phyloP scores from a whole-genome alignment of 2,329 filamentous ascomycete species.

The Xylaria sp. region DNA sequence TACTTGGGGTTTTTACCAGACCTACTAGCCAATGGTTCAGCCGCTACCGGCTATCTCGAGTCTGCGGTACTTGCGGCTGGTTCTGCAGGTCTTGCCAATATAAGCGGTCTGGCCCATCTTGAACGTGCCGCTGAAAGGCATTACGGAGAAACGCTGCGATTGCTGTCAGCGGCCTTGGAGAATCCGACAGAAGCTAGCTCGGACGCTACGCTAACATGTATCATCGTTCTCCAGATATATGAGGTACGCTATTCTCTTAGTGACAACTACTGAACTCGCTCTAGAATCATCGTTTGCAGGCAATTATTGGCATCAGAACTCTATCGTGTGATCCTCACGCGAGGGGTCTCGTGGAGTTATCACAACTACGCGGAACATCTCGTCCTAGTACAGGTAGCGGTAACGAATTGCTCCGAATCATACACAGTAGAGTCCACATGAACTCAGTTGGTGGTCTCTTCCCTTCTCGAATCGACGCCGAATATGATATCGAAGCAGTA shows the following conservation, averaged over 20 bases:
- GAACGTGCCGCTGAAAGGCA: constrained; percentile 18
- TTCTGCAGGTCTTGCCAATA: constrained; percentile 31
- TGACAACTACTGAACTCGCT: neutral
- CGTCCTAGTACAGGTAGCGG: neutral
- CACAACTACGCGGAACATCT: constrained; percentile 4
- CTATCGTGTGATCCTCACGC: constrained; percentile 21
- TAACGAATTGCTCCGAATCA: constrained; percentile 15
- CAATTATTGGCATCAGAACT: constrained; percentile 16
- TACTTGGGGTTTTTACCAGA: constrained; percentile 27
- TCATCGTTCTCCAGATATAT: constrained; percentile 29
- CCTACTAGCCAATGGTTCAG: constrained; percentile 7
- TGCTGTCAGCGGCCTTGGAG: constrained; percentile 9
- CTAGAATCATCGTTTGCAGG: constrained; percentile 22
- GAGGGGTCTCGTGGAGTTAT: constrained; percentile 18
- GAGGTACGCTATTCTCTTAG: constrained; percentile 22
- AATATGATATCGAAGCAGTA: constrained; percentile 1
- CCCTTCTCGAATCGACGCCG: constrained; percentile 10
- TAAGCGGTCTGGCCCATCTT: constrained; percentile 24
- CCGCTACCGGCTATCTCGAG: constrained; percentile 1
- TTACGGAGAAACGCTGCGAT: constrained; percentile 27
- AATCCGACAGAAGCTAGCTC: constrained; percentile 24
- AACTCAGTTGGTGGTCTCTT: constrained; percentile 19
- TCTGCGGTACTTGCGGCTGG: constrained; percentile 33
- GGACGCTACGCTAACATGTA: constrained; percentile 15
- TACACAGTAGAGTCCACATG: constrained; percentile 23